Conservation (phyloP, 2,329 filamentous ascomycete genomes). For the Calonectria montana region DNA sequence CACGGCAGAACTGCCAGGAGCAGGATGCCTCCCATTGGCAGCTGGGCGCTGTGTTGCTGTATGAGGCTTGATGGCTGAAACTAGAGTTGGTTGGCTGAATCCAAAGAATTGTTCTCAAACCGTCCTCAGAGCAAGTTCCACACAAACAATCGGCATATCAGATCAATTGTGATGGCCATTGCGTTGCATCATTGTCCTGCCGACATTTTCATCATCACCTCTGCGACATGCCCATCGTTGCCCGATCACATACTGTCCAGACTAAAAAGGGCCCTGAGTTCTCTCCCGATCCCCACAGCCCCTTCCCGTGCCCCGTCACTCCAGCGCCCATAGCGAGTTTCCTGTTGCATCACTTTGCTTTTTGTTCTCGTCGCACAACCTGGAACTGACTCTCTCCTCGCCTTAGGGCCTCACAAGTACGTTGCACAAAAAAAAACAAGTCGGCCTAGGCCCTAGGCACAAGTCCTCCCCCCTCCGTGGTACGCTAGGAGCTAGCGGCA, state of each 20-base stretch:
- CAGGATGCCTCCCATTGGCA: background rate
- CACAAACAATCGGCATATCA: background rate
- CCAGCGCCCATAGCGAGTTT: background rate
- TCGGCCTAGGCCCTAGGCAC: background rate
- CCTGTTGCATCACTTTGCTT: slow-evolving; percentile 21
- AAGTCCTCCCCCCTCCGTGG: slow-evolving; percentile 26
- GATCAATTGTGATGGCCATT: slow-evolving; percentile 1
- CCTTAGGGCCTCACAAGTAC: background rate
- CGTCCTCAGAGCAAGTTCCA: background rate
- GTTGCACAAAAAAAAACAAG: background rate
- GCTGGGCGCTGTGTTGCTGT: background rate
- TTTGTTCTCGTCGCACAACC: slow-evolving; percentile 14
- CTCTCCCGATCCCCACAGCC: background rate
- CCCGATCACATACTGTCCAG: background rate
- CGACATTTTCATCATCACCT: background rate
- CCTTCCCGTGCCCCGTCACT: slow-evolving; percentile 1
- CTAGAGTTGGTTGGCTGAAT: slow-evolving; percentile 7
- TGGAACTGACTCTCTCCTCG: background rate
- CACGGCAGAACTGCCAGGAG: slow-evolving; percentile 7
- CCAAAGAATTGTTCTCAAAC: background rate
- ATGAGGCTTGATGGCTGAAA: slow-evolving; percentile 2
- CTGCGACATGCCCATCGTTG: background rate
- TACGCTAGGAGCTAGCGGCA: slow-evolving; percentile 34
- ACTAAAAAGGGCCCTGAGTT: background rate
- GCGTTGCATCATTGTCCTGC: slow-evolving; percentile 21